Conservation (phyloP, 805 yeast genomes). For the Metschnikowia anglica region DNA sequence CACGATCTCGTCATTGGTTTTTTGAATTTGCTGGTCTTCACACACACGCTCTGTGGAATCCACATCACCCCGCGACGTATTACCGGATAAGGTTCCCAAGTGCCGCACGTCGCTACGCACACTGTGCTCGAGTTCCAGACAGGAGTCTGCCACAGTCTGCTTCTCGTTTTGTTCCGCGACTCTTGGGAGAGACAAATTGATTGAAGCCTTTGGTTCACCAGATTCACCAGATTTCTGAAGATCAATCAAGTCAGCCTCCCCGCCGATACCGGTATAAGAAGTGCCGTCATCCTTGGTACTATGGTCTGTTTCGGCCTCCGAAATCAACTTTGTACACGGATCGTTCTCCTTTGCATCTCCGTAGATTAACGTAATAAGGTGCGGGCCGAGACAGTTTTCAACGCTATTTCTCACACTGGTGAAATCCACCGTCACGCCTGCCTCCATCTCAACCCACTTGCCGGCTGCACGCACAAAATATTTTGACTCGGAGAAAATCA, state of each 20-base stretch:
- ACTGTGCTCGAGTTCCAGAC: neutral
- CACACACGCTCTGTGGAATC: neutral
- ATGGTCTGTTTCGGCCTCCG: neutral
- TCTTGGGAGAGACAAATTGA: neutral
- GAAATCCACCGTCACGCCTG: slow-evolving; percentile 16
- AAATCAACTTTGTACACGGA: neutral
- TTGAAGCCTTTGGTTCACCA: neutral
- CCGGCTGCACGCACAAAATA: slow-evolving; percentile 21
- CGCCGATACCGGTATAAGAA: neutral
- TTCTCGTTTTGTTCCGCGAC: neutral
- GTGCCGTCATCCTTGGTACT: neutral
- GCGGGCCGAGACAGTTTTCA: slow-evolving; percentile 12
- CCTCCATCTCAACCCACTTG: slow-evolving; percentile 18
- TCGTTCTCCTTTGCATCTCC: slow-evolving; percentile 9
- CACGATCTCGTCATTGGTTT: neutral
- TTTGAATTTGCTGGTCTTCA: neutral
- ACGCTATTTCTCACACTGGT: slow-evolving; percentile 11
- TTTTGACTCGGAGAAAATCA: slow-evolving; percentile 31
- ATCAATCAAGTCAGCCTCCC: neutral
- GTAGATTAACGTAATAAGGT: slow-evolving; percentile 19
- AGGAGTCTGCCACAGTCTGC: neutral
- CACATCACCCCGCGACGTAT: neutral
- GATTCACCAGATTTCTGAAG: neutral
- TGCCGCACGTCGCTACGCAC: neutral
- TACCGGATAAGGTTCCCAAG: neutral